Evolutionary conservation across 2,329 filamentous ascomycete genomes (phyloP).

Genomic region (Ciborinia camelliae): DNA sequence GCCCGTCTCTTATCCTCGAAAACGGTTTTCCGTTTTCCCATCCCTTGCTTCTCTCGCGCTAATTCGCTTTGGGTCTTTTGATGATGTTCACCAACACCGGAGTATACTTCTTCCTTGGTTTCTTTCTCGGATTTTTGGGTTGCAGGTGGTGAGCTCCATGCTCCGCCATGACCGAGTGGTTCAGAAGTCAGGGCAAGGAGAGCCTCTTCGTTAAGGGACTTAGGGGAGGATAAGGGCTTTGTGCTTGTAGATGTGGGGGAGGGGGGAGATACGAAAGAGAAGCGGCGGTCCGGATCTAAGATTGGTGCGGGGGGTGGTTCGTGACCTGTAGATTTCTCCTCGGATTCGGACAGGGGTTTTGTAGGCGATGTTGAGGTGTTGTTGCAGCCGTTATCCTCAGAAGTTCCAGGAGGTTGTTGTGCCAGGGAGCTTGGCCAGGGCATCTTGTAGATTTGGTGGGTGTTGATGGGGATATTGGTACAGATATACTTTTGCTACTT

Average conservation of each 20-base stretch:
- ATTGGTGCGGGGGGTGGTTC: background rate
- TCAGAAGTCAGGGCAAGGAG: conserved; percentile 1
- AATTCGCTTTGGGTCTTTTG: background rate
- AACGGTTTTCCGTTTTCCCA: background rate
- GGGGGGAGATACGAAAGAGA: background rate
- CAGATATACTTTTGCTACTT: background rate
- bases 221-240: background rate
- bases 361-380: background rate
- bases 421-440: background rate
- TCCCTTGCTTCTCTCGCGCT: background rate
- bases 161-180: background rate
- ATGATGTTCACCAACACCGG: background rate
- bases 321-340: background rate
- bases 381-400: background rate
- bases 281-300: background rate
- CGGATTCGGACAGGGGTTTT: background rate
- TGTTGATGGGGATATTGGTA: background rate
- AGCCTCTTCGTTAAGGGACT: background rate
- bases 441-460: background rate
- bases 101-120: background rate
- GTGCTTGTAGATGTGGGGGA: background rate
- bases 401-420: too few relatives aligned
- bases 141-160: background rate
- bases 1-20: background rate
- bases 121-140: background rate